phyloP scores from a whole-genome alignment of 257 asterid genomes.

The Euphrasia confusa region DNA sequence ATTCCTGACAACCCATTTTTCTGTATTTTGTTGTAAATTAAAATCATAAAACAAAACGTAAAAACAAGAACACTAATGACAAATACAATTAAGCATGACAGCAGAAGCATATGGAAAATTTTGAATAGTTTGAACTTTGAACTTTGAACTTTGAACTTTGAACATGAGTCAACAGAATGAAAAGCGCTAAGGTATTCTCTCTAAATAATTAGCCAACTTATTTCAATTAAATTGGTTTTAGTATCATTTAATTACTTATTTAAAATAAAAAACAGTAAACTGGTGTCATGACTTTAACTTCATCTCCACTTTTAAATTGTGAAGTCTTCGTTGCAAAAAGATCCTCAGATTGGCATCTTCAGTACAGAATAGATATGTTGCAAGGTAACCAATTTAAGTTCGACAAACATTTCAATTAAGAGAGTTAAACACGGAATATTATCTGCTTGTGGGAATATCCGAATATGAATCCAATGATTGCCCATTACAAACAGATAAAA shows the following conservation, averaged over 20 bases:
- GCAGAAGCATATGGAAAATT: not conserved
- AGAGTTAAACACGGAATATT: not conserved
- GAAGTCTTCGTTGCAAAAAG: not conserved
- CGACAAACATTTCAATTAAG: not conserved
- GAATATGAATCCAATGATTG: slow-evolving; percentile 1
- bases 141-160: not conserved
- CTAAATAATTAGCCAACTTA: not conserved
- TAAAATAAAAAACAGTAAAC: not conserved
- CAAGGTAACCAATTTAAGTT: not conserved
- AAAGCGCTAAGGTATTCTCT: not conserved
- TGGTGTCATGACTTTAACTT: not conserved
- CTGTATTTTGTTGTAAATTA: not conserved
- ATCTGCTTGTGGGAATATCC: not conserved
- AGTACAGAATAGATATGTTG: not conserved
- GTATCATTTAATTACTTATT: not conserved
- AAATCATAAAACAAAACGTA: not conserved
- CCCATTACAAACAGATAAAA: not conserved
- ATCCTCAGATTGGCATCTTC: slow-evolving; percentile 8
- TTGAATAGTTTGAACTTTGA: not conserved
- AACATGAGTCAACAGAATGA: not conserved
- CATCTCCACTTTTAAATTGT: not conserved
- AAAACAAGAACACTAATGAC: not conserved
- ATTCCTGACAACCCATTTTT: not conserved
- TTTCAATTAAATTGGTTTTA: not conserved
- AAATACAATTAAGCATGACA: not conserved